These are phyloP conservation scores for Clitocybe nebularis DNA, from an alignment of 1,284 basidiomycete genomes.

Conservation along the genomic window DNA sequence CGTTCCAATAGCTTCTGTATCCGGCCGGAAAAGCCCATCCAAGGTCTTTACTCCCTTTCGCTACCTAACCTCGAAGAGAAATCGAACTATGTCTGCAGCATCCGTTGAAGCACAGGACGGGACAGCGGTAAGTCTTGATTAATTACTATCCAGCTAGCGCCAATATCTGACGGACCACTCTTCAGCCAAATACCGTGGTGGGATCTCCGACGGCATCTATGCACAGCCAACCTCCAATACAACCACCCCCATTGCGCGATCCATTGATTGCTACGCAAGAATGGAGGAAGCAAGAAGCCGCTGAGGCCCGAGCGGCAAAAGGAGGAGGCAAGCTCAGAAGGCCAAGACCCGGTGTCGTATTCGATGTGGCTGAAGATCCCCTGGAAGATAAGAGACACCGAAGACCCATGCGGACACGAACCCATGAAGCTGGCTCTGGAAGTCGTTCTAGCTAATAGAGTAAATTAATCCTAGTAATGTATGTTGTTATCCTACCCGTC, in stretches of 20 bases:
- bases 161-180: no score
- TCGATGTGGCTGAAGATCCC: conserved; percentile 56
- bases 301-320: conserved; percentile 22
- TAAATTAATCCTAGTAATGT: no score
- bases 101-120: conserved; percentile 75
- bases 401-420: conserved; percentile 15
- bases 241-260: conserved; percentile 59
- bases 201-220: conserved; percentile 72
- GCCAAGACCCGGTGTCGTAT: conserved; percentile 65
- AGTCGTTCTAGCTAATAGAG: conserved; percentile 1
- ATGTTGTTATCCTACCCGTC: no score
- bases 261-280: conserved; percentile 57
- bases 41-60: conserved; percentile 61
- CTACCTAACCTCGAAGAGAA: conserved; percentile 51
- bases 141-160: conserved; percentile 1
- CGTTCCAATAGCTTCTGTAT: conserved; percentile 16
- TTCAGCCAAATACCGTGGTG: conserved; percentile 62
- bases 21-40: conserved; percentile 36
- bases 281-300: conserved; percentile 48
- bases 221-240: conserved; percentile 52
- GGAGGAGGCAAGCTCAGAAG: conserved; percentile 40
- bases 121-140: conserved; percentile 55
- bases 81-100: conserved; percentile 66
- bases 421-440: neutral
- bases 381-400: conserved; percentile 30